These are phyloP conservation scores for Phytophthora boehmeriae DNA, from an alignment of 352 stramenopile genomes.

Conservation along the genomic window DNA sequence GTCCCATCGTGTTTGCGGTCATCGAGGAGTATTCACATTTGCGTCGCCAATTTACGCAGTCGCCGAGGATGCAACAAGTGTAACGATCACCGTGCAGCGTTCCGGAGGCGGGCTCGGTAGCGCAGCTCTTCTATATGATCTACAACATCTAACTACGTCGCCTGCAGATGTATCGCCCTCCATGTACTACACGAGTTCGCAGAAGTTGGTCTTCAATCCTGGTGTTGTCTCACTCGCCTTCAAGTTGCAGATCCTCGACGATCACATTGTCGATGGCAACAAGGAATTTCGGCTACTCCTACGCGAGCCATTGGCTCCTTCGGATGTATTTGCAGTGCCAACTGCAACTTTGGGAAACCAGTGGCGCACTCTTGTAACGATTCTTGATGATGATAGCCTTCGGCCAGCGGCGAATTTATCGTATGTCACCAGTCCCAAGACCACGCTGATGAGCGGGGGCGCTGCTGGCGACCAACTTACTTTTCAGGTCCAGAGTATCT, in stretches of 20 bases:
- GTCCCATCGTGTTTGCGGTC: conserved; percentile 91
- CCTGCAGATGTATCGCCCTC: conserved; percentile 82
- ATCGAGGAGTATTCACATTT: conserved; percentile 90
- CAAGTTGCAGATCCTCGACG: conserved; percentile 92
- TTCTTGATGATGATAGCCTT: conserved; percentile 66
- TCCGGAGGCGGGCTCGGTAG: conserved; percentile 87
- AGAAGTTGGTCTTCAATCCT: conserved; percentile 77
- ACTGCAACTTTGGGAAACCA: conserved; percentile 62
- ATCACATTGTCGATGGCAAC: conserved; percentile 72
- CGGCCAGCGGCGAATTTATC: conserved; percentile 48
- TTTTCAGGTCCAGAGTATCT: conserved; percentile 63
- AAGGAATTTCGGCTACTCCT: conserved; percentile 74
- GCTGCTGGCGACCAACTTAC: conserved; percentile 44
- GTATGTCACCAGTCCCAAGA: conserved; percentile 33
- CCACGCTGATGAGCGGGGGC: conserved; percentile 39
- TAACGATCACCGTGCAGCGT: conserved; percentile 86
- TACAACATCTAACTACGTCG: conserved; percentile 85
- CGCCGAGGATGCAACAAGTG: conserved; percentile 61
- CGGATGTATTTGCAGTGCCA: conserved; percentile 17
- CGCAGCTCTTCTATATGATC: conserved; percentile 77
- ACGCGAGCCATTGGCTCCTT: conserved; percentile 33
- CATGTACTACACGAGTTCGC: conserved; percentile 87
- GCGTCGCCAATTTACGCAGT: conserved; percentile 86
- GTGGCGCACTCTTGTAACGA: conserved; percentile 65
- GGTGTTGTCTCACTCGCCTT: conserved; percentile 89